phyloP scores from a whole-genome alignment of 306 rosid species.

The Rosa rugosa region DNA sequence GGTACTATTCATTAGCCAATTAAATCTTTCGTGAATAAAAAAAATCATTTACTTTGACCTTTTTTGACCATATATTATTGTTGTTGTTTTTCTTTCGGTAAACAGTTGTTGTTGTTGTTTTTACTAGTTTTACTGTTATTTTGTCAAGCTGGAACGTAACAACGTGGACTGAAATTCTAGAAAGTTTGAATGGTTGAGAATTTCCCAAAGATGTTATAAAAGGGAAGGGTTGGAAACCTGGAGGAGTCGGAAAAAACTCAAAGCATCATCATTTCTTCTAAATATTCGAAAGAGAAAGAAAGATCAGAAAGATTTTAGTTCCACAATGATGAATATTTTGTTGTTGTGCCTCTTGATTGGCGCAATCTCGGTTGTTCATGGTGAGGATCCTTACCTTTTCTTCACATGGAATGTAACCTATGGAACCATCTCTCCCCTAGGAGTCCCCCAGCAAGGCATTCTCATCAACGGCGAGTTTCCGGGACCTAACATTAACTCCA shows the following conservation, averaged over 20 bases:
- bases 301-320: background rate
- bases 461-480: constrained; percentile 68
- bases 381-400: constrained; percentile 62
- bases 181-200: background rate
- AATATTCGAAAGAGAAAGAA: background rate
- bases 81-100: background rate
- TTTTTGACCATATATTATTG: too few species aligned
- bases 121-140: background rate
- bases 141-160: background rate
- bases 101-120: background rate
- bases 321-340: background rate
- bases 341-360: constrained; percentile 28
- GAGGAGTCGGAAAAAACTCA: background rate
- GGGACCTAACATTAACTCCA: constrained; percentile 64
- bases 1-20: too few species aligned
- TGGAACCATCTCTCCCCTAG: constrained; percentile 64
- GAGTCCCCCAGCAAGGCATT: constrained; percentile 68
- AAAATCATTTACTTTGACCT: too few species aligned
- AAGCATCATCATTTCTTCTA: background rate
- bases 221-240: background rate
- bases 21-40: too few species aligned
- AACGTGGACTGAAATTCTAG: background rate
- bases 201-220: background rate
- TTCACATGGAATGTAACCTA: constrained; percentile 62
- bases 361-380: background rate